Conservation (phyloP, 345 rosid genomes). For the Eutrema heterophyllum region DNA sequence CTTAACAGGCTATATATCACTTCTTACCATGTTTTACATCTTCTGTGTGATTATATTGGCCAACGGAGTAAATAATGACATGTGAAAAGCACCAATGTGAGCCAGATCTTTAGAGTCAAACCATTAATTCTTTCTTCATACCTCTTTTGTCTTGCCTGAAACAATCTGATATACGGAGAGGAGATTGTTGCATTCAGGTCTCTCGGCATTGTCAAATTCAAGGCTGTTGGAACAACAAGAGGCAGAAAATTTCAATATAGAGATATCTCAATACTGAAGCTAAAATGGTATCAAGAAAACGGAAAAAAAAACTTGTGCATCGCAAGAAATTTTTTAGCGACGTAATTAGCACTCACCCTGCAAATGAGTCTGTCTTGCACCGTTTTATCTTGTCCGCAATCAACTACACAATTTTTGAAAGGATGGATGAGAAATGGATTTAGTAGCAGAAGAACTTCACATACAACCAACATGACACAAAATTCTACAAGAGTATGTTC, state of each 20-base stretch:
- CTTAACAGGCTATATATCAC: not conserved
- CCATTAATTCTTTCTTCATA: slow-evolving; percentile 13
- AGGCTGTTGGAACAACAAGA: slow-evolving; percentile 41
- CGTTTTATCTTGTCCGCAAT: slow-evolving; percentile 85
- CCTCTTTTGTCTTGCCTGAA: slow-evolving; percentile 85
- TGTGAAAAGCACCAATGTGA: not conserved
- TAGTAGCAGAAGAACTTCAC: not conserved
- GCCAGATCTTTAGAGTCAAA: not conserved
- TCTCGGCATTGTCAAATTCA: slow-evolving; percentile 87
- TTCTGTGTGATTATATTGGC: not conserved
- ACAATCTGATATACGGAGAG: slow-evolving; percentile 81
- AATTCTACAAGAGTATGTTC: not conserved
- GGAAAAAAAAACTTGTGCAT: not conserved
- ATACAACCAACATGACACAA: slow-evolving; percentile 1
- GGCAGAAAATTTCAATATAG: not conserved
- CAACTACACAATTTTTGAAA: slow-evolving; percentile 39
- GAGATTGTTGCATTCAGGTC: slow-evolving; percentile 93
- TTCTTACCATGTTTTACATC: not conserved
- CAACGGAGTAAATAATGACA: not conserved
- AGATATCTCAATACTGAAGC: not conserved
- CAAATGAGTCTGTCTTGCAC: slow-evolving; percentile 83
- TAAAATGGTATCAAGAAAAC: not conserved
- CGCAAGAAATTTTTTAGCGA: not conserved
- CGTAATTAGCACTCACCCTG: slow-evolving; percentile 43
- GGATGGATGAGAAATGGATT: not conserved